A percentile compares a stretch with the other conserved stretches of the same genome.
Conservation (phyloP, 139 green algal genomes). For the Zygnema circumcarinatum region DNA sequence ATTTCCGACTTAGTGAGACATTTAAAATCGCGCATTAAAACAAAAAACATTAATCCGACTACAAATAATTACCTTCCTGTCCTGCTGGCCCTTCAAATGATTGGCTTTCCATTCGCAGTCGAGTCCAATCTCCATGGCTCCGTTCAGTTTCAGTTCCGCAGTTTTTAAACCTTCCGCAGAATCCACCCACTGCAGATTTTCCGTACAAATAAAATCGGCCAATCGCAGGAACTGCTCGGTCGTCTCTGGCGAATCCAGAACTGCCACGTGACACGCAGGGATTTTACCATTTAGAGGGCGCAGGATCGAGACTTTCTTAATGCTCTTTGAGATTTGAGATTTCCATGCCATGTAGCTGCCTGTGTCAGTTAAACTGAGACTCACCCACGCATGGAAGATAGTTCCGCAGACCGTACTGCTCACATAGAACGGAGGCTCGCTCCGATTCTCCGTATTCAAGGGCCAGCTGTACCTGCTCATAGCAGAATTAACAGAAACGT, state of each 20-base stretch:
- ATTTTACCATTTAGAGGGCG: neutral
- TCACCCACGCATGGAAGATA: neutral
- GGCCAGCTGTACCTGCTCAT: neutral
- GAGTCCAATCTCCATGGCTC: neutral
- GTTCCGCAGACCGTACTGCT: neutral
- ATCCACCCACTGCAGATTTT: neutral
- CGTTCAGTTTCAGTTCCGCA: neutral
- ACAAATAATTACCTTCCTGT: neutral
- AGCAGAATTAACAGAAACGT: too few species aligned
- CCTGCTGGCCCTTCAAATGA: neutral
- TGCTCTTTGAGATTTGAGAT: too few species aligned
- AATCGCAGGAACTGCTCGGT: neutral
- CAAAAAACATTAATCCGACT: too few species aligned
- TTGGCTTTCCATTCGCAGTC: constrained; percentile 14
- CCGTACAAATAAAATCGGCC: neutral
- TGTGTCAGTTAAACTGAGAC: too few species aligned
- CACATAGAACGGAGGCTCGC: neutral
- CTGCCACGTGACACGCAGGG: neutral
- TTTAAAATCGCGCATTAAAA: too few species aligned
- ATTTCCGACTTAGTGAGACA: too few species aligned
- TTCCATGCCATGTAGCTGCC: too few species aligned
- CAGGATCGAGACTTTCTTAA: too few species aligned
- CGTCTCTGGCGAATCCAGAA: neutral
- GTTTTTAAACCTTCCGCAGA: neutral
- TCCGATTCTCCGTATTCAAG: neutral